Evolutionary conservation across 768 basidiomycete genomes (phyloP), one percentile per base, ranked within the genome.

Genomic region (Leucocoprinus sp.): DNA sequence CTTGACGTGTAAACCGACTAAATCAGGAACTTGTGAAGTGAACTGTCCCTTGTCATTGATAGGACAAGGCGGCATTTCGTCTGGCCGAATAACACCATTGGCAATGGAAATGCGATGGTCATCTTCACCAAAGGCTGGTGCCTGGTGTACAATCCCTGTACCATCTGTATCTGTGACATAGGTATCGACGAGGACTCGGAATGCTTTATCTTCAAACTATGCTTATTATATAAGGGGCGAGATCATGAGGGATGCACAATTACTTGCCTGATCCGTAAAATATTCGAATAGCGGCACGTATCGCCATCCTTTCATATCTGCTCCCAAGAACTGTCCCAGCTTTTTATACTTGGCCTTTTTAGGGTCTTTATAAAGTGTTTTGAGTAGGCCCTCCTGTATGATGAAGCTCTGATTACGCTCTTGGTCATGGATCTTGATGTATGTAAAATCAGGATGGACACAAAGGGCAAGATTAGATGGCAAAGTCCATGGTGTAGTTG

Each of bases 131-230:
- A 96, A 98, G 0, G 86, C 93, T 2, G 96, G 96, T 2, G 96
- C 92, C 67, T 99, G 96, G 62, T 99, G 96, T 23, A 99, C 96
- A 57, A 98, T 93, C 56, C 96, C 96, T 22, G 96, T 99, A 58
- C 96, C 96, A 49, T 92, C 88, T 12, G 80, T 75, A 54, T 84
- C 86, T 3, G 91, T 95, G 38, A 99, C 95, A 60, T 99, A 99
- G 0, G 82, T 83, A 57, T 99, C 96, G 17, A 77, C 74, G 11
- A 99, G 62, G 12, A 99, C 91, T 45, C 84, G 66, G 71, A 95
- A 98, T 0, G 91, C 95, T 54, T 77, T 80, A 60, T 93, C 91
- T 59, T 88, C 85, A 60, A 78, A 98, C 93, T 97, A 50, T 14
- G 42, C n/a, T 9, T 29, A 36, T 27, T 15, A n/a, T n/a, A n/a